Percentiles rank a stretch among this genome's conserved stretches.
Evolutionary conservation across 2,329 filamentous ascomycete species (phyloP).

Genomic region (Fusarium kyushuense): DNA sequence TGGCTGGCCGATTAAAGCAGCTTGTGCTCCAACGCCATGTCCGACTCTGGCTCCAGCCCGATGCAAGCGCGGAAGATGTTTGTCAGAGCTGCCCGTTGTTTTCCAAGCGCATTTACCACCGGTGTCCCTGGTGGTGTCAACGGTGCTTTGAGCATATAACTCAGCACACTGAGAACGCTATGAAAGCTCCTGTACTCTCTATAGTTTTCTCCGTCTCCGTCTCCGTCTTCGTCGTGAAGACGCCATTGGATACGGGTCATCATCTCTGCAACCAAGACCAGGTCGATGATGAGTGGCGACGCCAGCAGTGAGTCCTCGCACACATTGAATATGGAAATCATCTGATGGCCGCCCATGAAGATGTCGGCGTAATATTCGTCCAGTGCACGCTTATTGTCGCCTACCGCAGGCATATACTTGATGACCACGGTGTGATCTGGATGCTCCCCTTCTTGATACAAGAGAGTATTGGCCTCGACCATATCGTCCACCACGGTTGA

Average conservation of each 20-base stretch:
- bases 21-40: slow-evolving; percentile 99
- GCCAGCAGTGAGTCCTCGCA: slow-evolving; percentile 98
- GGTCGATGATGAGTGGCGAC: slow-evolving; percentile 95
- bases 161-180: slow-evolving; percentile 94
- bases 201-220: too few relatives aligned
- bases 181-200: slow-evolving; percentile 93
- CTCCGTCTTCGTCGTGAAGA: too few relatives aligned
- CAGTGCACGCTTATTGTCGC: slow-evolving; percentile 98
- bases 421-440: slow-evolving; percentile 99
- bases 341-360: slow-evolving; percentile 98
- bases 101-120: slow-evolving; percentile 93
- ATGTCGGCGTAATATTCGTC: slow-evolving; percentile 99
- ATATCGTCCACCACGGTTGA: slow-evolving; percentile 99
- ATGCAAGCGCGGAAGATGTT: slow-evolving; percentile 99
- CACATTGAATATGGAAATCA: slow-evolving; percentile 96
- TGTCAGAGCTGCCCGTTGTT: slow-evolving; percentile 93
- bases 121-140: slow-evolving; percentile 94
- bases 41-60: slow-evolving; percentile 94
- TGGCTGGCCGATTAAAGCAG: slow-evolving; percentile 81
- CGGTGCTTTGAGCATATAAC: slow-evolving; percentile 99
- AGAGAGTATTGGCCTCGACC: slow-evolving; percentile 92
- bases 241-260: slow-evolving; percentile 99
- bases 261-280: slow-evolving; percentile 93
- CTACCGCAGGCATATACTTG: slow-evolving; percentile 99
- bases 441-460: slow-evolving; percentile 95